Evolutionary conservation across 495 filamentous ascomycete species (phyloP), one percentile per base, ranked within the genome.

Genomic region (Aspergillus hancockii): DNA sequence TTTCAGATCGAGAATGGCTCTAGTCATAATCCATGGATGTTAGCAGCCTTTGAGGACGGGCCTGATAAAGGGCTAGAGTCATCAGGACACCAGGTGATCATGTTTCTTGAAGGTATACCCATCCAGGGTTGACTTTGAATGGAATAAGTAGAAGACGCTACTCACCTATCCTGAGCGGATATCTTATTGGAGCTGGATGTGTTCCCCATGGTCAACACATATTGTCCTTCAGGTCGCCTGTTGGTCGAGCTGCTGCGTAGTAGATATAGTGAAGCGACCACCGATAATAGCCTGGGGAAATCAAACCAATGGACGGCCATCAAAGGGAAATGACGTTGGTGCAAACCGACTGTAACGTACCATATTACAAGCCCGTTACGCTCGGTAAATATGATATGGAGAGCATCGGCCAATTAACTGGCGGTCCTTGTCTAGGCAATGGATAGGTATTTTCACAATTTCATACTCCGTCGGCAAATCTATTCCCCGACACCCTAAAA

Each of bases 1-100:
- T 74, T 98, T 98, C 71, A 98, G 86, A 76, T 98, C 92, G 58
- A 97, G 88, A 72, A 98, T 97, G 36, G 94, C 94, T 67, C 90
- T 93, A 25, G 8, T 18, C 7, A 36, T 2, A n/a, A 36, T 14
- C 23, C 18, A 1, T 23, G 16, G 14, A 49, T 57, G 28, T 49
- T 22, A 57, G 54, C 38, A 9, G n/a, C 22, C 9, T 21, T 9
- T 45, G 8, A 1, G 40, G n/a, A 8, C 4, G 34, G 40, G 8
- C 14, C 10, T 41, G 14, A 12, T 4, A 54, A 67, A 62, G 60
- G 46, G 50, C 22, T 22, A n/a, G 58, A 41, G 34, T 32, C 18
- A 31, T 28, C 14, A 30, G 57, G 47, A 49, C 16, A 13, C 28
- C 25, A 14, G 14, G 13, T 8, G n/a, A 0, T 25, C n/a, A 36